These are phyloP conservation scores for Metarhizium humberi DNA, from an alignment of 2,329 filamentous ascomycete species.

Conservation along the genomic window DNA sequence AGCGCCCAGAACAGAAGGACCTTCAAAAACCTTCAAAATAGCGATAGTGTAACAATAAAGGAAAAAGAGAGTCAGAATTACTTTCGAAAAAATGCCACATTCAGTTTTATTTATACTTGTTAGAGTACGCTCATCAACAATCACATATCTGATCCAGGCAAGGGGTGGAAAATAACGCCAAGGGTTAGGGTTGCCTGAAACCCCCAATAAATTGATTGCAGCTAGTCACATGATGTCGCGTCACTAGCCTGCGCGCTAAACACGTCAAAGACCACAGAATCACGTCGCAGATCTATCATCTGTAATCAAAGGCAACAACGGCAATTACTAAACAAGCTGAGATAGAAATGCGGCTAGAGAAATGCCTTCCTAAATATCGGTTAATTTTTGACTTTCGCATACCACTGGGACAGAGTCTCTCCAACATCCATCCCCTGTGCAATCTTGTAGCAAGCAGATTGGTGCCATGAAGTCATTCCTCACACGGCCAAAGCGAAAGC, in stretches of 20 bases:
- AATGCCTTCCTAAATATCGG: not conserved
- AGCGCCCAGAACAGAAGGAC: no score
- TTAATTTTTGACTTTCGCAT: not conserved
- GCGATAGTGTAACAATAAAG: no score
- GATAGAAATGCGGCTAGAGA: not conserved
- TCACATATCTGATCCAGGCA: no score
- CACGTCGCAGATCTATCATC: not conserved
- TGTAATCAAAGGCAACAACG: not conserved
- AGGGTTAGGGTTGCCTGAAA: not conserved
- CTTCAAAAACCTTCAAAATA: no score
- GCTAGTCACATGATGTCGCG: slow-evolving; percentile 5
- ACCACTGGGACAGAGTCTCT: not conserved
- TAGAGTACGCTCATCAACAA: no score
- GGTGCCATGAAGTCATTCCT: slow-evolving; percentile 48
- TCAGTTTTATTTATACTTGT: no score
- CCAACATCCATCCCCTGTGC: not conserved
- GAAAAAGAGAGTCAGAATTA: no score
- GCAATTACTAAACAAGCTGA: not conserved
- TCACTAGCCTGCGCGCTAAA: not conserved
- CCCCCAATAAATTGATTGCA: not conserved
- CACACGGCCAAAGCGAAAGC: slow-evolving; percentile 42
- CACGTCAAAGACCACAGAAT: not conserved
- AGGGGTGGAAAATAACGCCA: not conserved
- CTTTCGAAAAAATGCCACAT: no score
- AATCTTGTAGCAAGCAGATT: not conserved